Evolutionary conservation across 805 yeast genomes (phyloP), one percentile per base, ranked within the genome.

Genomic region (Komagataella ulmi): DNA sequence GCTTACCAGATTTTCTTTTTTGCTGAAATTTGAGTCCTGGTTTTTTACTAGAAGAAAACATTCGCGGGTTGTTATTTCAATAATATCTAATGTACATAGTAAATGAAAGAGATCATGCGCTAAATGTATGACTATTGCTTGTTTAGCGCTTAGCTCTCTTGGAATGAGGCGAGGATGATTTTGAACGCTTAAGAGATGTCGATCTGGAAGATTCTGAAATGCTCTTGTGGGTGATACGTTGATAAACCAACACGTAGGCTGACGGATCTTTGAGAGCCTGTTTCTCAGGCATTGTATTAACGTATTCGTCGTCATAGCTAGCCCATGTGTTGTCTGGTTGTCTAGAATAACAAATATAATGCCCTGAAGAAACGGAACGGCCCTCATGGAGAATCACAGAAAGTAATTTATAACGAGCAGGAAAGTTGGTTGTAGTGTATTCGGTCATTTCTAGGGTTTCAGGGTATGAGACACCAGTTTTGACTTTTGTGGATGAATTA

Each of bases 381-480:
- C 99, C 99, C 60, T 88, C 96, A 62, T 93, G 99, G 3, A 89
- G 91, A 54, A 91, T 86, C 17, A 91, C 96, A 19, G 90, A 80
- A 17, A 80, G 73, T 56, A 93, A 74, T 62, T 82, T 84, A 67
- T 93, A 93, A 4, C 77, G 75, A 1, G 83, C 80, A 8, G 69
- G 69, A 17, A 59, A 65, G 64, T 63, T 60, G 48, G 63, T 63
- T 6, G 77, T 74, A 30, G 77, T 76, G 64, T 75, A 91, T 52
- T 78, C 75, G 1, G 88, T 71, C 55, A 91, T 66, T 61, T 90
- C 93, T 52, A 93, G 70, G 51, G 75, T 77, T 61, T 85, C 78
- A 43, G 95, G 89, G 65, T 88, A 93, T 2, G 81, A 72, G 51
- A 93, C 89, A 44, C 85, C 81, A 58, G 89, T 91, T 62, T 90